Evolutionary conservation across 257 asterid genomes (phyloP).

Genomic region (Perilla frutescens): DNA sequence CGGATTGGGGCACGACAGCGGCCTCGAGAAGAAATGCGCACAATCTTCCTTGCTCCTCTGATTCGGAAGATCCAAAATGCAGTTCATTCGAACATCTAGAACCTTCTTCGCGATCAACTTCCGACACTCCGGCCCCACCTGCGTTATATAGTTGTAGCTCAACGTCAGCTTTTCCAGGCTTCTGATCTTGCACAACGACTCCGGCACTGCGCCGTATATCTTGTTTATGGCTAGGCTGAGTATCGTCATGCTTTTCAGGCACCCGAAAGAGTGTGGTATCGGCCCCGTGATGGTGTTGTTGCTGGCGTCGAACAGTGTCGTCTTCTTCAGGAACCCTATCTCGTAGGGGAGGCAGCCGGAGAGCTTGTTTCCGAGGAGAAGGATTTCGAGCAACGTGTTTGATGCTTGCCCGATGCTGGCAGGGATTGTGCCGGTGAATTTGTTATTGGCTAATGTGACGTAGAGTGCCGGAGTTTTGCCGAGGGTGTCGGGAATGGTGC

Average conservation of each 20-base stretch:
- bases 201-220: conserved; percentile 69
- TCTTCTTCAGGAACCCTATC: conserved; percentile 51
- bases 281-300: conserved; percentile 61
- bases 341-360: conserved; percentile 72
- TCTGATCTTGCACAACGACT: conserved; percentile 49
- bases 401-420: conserved; percentile 52
- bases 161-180: conserved; percentile 38
- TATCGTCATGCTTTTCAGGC: conserved; percentile 40
- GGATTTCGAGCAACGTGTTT: conserved; percentile 42
- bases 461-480: conserved; percentile 52
- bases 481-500: conserved; percentile 47
- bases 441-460: conserved; percentile 65
- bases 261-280: conserved; percentile 64
- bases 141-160: conserved; percentile 56
- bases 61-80: conserved; percentile 56
- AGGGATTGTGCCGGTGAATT: conserved; percentile 58
- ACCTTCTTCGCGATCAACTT: conserved; percentile 43
- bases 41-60: conserved; percentile 55
- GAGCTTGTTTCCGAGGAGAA: conserved; percentile 52
- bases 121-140: conserved; percentile 70
- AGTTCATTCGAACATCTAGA: conserved; percentile 61
- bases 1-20: conserved; percentile 45
- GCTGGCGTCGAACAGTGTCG: conserved; percentile 56
- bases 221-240: conserved; percentile 49
- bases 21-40: conserved; percentile 45